Conservation (phyloP, 73 alveolate species). For the Tetrahymena elliotti region DNA sequence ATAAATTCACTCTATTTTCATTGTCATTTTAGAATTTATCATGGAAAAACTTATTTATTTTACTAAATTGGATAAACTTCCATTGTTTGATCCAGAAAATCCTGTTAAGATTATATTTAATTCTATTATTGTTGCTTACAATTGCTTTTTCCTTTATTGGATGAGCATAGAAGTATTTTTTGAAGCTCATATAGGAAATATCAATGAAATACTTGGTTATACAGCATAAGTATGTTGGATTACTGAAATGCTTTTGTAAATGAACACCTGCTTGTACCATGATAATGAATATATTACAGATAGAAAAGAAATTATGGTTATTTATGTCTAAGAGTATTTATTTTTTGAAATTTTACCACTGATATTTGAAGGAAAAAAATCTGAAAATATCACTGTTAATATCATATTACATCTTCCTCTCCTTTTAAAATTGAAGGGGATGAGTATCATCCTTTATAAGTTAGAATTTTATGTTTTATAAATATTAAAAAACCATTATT, state of each 20-base stretch:
- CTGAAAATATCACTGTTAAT: background rate
- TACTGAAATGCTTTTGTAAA: background rate
- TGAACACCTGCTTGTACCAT: background rate
- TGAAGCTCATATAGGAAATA: background rate
- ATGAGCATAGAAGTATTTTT: background rate
- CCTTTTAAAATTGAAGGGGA: background rate
- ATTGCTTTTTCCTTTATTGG: background rate
- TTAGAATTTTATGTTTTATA: background rate
- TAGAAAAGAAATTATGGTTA: background rate
- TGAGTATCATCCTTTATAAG: background rate
- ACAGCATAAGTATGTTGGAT: background rate
- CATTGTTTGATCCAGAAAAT: background rate
- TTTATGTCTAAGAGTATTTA: background rate
- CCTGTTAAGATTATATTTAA: background rate
- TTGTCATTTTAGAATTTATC: background rate
- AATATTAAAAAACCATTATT: background rate
- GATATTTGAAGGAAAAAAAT: background rate
- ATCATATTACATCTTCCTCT: background rate
- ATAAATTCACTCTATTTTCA: background rate
- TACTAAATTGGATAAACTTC: background rate
- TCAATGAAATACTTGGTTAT: background rate
- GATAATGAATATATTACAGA: background rate
- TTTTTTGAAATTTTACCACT: background rate
- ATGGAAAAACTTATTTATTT: background rate
- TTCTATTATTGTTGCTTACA: background rate